phyloP scores from a whole-genome alignment of 768 basidiomycete genomes.

The Pulveroboletus ravenelii region DNA sequence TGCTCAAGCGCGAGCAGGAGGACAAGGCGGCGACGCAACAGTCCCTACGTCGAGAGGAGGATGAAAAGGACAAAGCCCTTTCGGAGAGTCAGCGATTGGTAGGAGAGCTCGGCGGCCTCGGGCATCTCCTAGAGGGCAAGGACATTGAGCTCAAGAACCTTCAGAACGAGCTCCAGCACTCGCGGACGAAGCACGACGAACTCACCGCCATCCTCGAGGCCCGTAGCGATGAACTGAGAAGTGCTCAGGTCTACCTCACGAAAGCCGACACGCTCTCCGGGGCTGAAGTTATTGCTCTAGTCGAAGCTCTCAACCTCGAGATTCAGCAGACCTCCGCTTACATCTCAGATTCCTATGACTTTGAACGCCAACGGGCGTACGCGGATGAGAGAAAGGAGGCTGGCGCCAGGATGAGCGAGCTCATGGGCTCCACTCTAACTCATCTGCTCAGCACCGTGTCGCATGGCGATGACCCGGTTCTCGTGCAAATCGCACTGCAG shows the following conservation, averaged over 20 bases:
- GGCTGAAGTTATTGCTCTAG: slow-evolving; percentile 37
- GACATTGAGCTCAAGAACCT: slow-evolving; percentile 23
- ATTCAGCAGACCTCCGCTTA: slow-evolving; percentile 43
- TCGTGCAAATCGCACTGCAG: slow-evolving; percentile 37
- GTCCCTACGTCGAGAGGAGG: slow-evolving; percentile 18
- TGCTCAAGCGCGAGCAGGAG: slow-evolving; percentile 18
- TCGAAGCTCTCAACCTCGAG: slow-evolving; percentile 44
- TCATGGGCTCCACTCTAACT: slow-evolving; percentile 29
- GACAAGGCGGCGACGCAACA: slow-evolving; percentile 14
- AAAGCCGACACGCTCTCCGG: slow-evolving; percentile 42
- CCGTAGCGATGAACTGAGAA: slow-evolving; percentile 38
- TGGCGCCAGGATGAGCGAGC: slow-evolving; percentile 25
- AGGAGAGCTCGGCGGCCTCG: slow-evolving; percentile 11
- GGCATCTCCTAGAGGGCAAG: slow-evolving; percentile 23
- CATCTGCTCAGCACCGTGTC: slow-evolving; percentile 19
- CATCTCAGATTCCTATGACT: slow-evolving; percentile 39
- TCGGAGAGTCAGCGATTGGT: slow-evolving; percentile 12
- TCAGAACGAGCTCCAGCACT: slow-evolving; percentile 25
- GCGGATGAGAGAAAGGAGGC: slow-evolving; percentile 28
- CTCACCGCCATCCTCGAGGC: slow-evolving; percentile 30
- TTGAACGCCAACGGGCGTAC: slow-evolving; percentile 19
- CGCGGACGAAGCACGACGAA: slow-evolving; percentile 24
- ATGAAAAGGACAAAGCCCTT: slow-evolving; percentile 15
- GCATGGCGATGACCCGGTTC: slow-evolving; percentile 34
- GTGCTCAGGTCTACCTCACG: slow-evolving; percentile 40